phyloP scores from a whole-genome alignment of 768 basidiomycete genomes.

The Cubamyces sp. region DNA sequence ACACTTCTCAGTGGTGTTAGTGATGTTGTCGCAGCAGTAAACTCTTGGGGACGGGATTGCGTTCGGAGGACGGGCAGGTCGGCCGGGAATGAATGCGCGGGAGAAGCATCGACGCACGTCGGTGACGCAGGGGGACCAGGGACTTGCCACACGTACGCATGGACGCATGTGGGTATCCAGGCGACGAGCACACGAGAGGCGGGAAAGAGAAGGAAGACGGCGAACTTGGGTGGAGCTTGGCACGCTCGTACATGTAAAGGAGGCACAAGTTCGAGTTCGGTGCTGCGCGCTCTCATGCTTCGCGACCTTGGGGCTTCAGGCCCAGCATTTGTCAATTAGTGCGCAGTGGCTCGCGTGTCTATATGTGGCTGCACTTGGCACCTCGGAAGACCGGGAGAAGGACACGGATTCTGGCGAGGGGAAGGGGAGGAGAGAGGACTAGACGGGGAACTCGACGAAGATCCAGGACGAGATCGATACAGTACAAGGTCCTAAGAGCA shows the following conservation, averaged over 20 bases:
- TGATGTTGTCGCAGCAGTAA: not conserved
- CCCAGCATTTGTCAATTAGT: too few species aligned
- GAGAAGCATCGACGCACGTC: not conserved
- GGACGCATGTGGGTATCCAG: conserved; percentile 1
- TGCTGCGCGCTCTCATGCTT: too few species aligned
- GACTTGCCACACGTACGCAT: too few species aligned
- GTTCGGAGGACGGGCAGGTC: conserved; percentile 15
- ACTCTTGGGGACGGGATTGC: not conserved
- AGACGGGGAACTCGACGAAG: not conserved
- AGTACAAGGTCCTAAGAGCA: too few species aligned
- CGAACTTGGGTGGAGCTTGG: too few species aligned
- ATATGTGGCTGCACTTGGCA: not conserved
- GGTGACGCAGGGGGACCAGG: too few species aligned
- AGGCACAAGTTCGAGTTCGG: not conserved
- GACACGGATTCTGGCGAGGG: not conserved
- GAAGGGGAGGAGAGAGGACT: too few species aligned
- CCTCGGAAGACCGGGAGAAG: conserved; percentile 4
- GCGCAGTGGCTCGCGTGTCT: too few species aligned
- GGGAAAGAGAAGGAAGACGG: not conserved
- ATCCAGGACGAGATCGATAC: not conserved
- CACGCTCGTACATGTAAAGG: too few species aligned
- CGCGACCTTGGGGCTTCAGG: too few species aligned
- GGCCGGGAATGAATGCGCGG: conserved; percentile 5
- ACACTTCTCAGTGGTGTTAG: not conserved
- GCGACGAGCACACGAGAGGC: not conserved